Evolutionary conservation across 2,329 filamentous ascomycete species (phyloP), one percentile per base, ranked within the genome.

Genomic region (Thermothelomyces thermophilus): DNA sequence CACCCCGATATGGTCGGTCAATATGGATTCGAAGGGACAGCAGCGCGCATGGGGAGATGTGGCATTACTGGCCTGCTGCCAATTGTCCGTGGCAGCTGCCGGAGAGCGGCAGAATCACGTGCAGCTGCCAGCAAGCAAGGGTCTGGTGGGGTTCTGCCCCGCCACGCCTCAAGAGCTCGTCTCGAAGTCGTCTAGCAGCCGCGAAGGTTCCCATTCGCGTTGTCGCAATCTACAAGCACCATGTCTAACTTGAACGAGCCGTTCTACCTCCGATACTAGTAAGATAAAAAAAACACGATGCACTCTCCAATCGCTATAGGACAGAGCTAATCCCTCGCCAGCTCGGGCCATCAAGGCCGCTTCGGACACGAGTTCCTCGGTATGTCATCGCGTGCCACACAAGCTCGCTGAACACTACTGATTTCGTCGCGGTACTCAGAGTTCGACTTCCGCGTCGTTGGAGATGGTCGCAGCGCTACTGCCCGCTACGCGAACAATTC

Each of bases 401-500:
- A 34, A 16, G 13, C 24, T 28, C 22, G 9, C 19, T 16, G 41
- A 19, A 45, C 14, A 5, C 31, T 13, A 26, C 42, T 51, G 26
- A 46, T 20, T 22, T 20, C 6, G 24, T 19, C 46, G 9, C 8
- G 3, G 11, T 10, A 11, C 17, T 1, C 60, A 97, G 91, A 98
- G 70, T 98, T 98, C 68, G 93, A 98, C 68, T 93, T 98, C 64
- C 82, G 91, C 49, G 88, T 90, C 20, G 80, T 97, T 40, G 89
- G 89, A 48, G 93, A 98, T 67, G 93, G 93, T 45, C 83, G 88
- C 54, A 96, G 90, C 66, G 93, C 93, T 7, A 87, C 93, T 46
- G 90, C 91, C 28, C 84, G 93, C 70, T 98, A 98, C 72, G 93
- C 93, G 57, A 98, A 98, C 77, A 98, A 98, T 71, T 97, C 91